Evolutionary conservation across 2,329 filamentous ascomycete species (phyloP), one percentile per base, ranked within the genome.

Genomic region (Trichoderma atrobrunneum): DNA sequence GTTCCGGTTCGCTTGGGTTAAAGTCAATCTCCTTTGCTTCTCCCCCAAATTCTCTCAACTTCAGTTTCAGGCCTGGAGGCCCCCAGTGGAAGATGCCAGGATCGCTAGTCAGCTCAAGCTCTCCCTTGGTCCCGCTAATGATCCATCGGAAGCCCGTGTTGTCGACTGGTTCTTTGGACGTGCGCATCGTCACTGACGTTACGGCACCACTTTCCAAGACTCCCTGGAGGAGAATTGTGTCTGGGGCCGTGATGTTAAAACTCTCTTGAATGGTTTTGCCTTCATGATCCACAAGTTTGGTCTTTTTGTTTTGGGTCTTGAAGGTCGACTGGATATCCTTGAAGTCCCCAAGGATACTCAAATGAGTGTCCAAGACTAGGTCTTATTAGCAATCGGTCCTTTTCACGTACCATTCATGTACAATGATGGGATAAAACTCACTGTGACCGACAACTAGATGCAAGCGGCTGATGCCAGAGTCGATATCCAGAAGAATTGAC

Each of bases 11-110:
- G 6, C 28, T 5, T 26, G 7, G n/a, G 62, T 34, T 54, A 21
- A 65, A 65, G n/a, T 65, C 43, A 65, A 65, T 54, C 62, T 65
- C 62, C 62, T 65, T 65, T 34, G n/a, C 62, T 24, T 65, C 62
- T 24, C 39, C 39, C 28, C 62, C 39, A 54, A 54, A 65, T 26
- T 65, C 62, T 34, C 28, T 65, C 39, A 65, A 24, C 18, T 65
- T 65, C 43, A 65, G 28, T 54, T 65, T 65, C n/a, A 65, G 12
- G 28, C 62, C 62, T 65, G 62, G 32, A 54, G 39, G 62, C 1
- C 62, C 62, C 62, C 62, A 65, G 62, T 65, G 62, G 62, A 65
- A 65, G 7, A 65, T 54, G 62, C 62, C 62, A 54, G 62, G 62
- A 26, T 65, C 43, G 26, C 62, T 65, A 10, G 39, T 65, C 39